These are phyloP conservation scores for Hygrophila difformis DNA, from an alignment of 257 asterid species.

Conservation along the genomic window DNA sequence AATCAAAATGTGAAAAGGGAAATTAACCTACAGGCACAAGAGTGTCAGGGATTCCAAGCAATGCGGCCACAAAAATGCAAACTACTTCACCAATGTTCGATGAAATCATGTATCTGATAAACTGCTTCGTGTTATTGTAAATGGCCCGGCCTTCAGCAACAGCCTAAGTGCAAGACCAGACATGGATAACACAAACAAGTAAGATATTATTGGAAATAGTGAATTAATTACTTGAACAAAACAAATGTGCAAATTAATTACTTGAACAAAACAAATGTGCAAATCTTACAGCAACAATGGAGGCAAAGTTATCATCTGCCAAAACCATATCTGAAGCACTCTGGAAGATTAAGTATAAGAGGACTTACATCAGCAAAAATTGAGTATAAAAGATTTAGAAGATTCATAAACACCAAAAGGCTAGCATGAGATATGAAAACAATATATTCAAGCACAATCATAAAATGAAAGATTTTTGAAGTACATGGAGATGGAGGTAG, in stretches of 20 bases:
- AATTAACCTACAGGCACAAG: conserved; percentile 84
- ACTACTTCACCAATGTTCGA: conserved; percentile 99
- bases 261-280: conserved; percentile 9
- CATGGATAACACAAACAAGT: conserved; percentile 3
- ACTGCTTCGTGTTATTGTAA: conserved; percentile 92
- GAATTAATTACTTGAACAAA: conserved; percentile 14
- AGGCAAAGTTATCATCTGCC: conserved; percentile 96
- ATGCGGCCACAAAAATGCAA: conserved; percentile 96
- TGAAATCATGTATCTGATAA: conserved; percentile 96
- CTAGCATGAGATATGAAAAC: too few species aligned
- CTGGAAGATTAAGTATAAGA: conserved; percentile 43
- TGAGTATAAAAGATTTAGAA: neutral
- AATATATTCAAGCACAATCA: too few species aligned
- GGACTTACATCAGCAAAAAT: neutral
- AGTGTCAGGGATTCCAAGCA: conserved; percentile 97
- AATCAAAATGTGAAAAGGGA: neutral
- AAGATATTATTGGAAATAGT: neutral
- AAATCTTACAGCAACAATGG: conserved; percentile 89
- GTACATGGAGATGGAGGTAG: too few species aligned
- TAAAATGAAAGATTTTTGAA: too few species aligned
- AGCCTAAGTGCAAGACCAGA: conserved; percentile 48
- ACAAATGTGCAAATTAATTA: conserved; percentile 9
- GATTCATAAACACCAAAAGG: too few species aligned
- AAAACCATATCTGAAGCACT: conserved; percentile 99
- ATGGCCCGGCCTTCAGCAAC: conserved; percentile 99